phyloP scores from a whole-genome alignment of 1,284 basidiomycete species.

The Paramarasmius palmivorus region DNA sequence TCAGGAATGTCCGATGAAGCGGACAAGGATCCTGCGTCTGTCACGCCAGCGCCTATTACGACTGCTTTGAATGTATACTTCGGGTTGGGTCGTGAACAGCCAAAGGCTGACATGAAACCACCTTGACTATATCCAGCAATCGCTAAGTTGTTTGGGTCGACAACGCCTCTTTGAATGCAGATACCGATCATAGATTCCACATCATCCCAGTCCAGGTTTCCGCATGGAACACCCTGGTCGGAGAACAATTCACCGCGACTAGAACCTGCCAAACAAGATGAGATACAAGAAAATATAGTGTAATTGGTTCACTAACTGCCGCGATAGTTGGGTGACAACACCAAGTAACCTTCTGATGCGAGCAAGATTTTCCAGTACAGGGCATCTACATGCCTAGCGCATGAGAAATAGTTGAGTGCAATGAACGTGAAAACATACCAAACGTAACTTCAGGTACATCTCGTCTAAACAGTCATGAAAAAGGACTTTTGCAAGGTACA shows the following conservation, averaged over 20 bases:
- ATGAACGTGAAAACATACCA: too few relatives aligned
- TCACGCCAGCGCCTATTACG: conserved; percentile 2
- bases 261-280: neutral
- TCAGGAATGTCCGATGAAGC: too few relatives aligned
- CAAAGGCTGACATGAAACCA: conserved; percentile 17
- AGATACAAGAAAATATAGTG: neutral
- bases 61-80: conserved; percentile 12
- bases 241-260: conserved; percentile 14
- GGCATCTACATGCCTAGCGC: too few relatives aligned
- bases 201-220: conserved; percentile 16
- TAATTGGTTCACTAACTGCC: conserved; percentile 10
- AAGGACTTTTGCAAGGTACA: too few relatives aligned
- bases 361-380: neutral
- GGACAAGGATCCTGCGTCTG: neutral
- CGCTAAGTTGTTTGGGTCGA: conserved; percentile 12
- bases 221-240: conserved; percentile 12
- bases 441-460: too few relatives aligned
- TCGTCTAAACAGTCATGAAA: too few relatives aligned
- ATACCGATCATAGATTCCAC: conserved; percentile 16
- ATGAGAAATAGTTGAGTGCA: too few relatives aligned
- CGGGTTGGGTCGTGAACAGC: conserved; percentile 11
- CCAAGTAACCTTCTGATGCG: conserved; percentile 11
- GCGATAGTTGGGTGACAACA: conserved; percentile 20
- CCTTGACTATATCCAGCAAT: conserved; percentile 21
- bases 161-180: conserved; percentile 12